Percentiles rank a stretch among this genome's conserved stretches.
These are phyloP conservation scores for Botrytis porri DNA, from an alignment of 2,329 filamentous ascomycete species.

Conservation along the genomic window DNA sequence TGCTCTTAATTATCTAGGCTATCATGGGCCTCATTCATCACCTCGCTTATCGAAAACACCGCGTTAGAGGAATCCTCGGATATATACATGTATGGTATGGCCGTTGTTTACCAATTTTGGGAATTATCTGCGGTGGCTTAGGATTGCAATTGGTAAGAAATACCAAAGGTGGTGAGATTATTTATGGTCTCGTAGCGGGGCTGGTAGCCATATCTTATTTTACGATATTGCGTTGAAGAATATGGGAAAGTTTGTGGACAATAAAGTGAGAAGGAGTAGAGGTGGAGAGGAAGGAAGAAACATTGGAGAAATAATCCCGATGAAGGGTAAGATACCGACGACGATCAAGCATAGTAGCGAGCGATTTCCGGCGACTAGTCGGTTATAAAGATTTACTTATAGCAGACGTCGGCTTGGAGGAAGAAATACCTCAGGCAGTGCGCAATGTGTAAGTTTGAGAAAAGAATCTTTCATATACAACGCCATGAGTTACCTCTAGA, in stretches of 20 bases:
- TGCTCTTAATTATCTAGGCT: constrained; percentile 56
- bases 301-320: background rate
- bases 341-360: background rate
- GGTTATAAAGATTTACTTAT: background rate
- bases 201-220: constrained; percentile 48
- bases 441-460: background rate
- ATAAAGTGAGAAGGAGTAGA: background rate
- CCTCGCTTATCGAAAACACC: constrained; percentile 45
- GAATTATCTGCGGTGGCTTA: constrained; percentile 61
- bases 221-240: background rate
- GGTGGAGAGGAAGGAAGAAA: background rate
- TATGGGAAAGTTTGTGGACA: background rate
- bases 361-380: background rate
- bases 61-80: constrained; percentile 49
- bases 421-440: too few relatives aligned
- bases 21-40: constrained; percentile 58
- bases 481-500: background rate
- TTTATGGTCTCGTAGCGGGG: constrained; percentile 54
- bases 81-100: constrained; percentile 63
- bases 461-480: background rate
- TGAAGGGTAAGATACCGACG: background rate
- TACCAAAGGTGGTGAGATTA: constrained; percentile 45
- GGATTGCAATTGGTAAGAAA: constrained; percentile 52
- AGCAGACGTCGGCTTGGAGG: background rate
- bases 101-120: constrained; percentile 54